phyloP scores from a whole-genome alignment of 768 basidiomycete genomes.

The Gloeopeniophorella convolvens region DNA sequence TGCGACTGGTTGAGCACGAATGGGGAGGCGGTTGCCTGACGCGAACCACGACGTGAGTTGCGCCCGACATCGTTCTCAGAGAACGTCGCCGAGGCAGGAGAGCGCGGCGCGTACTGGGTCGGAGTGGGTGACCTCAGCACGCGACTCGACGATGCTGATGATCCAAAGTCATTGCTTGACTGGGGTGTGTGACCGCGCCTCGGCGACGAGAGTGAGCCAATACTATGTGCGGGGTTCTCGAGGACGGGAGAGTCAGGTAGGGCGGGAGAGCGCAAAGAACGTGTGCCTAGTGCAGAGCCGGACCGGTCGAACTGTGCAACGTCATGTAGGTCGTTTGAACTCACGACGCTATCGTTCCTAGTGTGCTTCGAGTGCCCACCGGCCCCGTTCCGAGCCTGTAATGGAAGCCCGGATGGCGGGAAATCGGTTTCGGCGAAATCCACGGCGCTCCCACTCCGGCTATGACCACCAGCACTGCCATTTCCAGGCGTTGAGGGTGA shows the following conservation, averaged over 20 bases:
- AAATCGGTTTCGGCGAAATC: conserved; percentile 27
- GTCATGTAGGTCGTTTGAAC: conserved; percentile 23
- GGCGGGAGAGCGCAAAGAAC: conserved; percentile 48
- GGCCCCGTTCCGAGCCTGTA: conserved; percentile 14
- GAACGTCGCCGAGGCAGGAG: conserved; percentile 48
- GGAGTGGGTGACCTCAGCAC: conserved; percentile 58
- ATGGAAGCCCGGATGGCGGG: conserved; percentile 22
- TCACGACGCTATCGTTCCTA: conserved; percentile 27
- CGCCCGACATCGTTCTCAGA: conserved; percentile 30
- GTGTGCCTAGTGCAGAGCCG: conserved; percentile 23
- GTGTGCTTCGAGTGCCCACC: conserved; percentile 23
- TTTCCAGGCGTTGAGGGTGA: conserved; percentile 28
- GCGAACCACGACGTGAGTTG: conserved; percentile 9
- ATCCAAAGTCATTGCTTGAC: conserved; percentile 44
- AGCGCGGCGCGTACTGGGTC: conserved; percentile 49
- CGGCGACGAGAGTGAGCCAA: not conserved
- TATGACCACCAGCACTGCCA: conserved; percentile 37
- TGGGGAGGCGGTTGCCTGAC: conserved; percentile 36
- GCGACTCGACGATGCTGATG: conserved; percentile 38
- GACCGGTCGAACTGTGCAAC: conserved; percentile 16
- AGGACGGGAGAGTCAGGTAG: conserved; percentile 55
- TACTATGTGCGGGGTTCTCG: conserved; percentile 27
- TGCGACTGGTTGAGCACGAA: conserved; percentile 46
- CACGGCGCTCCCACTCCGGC: conserved; percentile 53
- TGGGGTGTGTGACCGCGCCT: conserved; percentile 27